phyloP scores from a whole-genome alignment of 805 yeast genomes.

The Candida verbasci region DNA sequence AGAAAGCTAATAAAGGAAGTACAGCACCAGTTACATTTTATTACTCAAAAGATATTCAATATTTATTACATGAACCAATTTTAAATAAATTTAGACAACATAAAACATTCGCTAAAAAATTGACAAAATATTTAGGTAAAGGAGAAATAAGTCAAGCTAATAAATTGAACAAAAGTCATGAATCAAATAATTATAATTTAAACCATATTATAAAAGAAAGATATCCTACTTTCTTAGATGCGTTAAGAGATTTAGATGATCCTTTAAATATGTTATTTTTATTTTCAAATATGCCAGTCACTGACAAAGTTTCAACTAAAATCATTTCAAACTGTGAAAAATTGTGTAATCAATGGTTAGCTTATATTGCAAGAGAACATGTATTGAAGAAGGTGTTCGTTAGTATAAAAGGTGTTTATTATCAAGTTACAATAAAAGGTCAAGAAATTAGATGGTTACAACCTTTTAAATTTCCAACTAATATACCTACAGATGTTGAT shows the following conservation, averaged over 20 bases:
- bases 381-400: constrained; percentile 85
- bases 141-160: constrained; percentile 90
- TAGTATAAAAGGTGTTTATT: constrained; percentile 94
- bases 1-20: constrained; percentile 97
- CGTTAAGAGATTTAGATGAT: constrained; percentile 90
- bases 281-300: constrained; percentile 93
- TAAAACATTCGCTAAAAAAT: constrained; percentile 87
- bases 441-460: constrained; percentile 95
- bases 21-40: constrained; percentile 95
- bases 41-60: constrained; percentile 90
- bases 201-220: constrained; percentile 92
- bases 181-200: constrained; percentile 78
- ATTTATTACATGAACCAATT: constrained; percentile 91
- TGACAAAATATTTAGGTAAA: constrained; percentile 83
- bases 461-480: constrained; percentile 95
- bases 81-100: constrained; percentile 90
- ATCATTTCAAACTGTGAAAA: constrained; percentile 85
- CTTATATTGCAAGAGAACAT: constrained; percentile 83
- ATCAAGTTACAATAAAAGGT: constrained; percentile 85
- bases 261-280: constrained; percentile 92
- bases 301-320: constrained; percentile 71
- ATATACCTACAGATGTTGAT: constrained; percentile 90
- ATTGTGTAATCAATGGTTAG: constrained; percentile 92
- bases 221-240: constrained; percentile 90
- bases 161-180: constrained; percentile 56